Evolutionary conservation across 331 rosid species (phyloP), one percentile per base, ranked within the genome.

Genomic region (Telfairia occidentalis): DNA sequence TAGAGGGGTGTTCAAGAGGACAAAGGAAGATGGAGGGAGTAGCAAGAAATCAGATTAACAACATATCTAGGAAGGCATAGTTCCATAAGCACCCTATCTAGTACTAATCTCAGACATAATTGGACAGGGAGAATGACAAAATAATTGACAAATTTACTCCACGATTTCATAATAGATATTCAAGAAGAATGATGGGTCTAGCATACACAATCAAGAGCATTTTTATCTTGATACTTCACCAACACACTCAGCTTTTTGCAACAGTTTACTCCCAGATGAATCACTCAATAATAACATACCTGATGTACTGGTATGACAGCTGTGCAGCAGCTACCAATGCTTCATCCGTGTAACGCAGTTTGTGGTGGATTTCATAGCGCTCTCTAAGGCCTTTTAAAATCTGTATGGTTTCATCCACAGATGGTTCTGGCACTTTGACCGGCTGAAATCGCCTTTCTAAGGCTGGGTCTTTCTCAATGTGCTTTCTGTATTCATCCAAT

Each of bases 391-490:
- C 76, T 49, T 53, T 76, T 59, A 78, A 64, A 21, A 79, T 73
- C 38, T 81, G 78, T 13, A 75, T 54, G 13, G 83, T 15, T 35
- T 84, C 81, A 43, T 78, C 83, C 7, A 84, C 75, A 4, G 83
- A 11, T 26, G 82, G 83, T 48, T 84, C 79, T 5, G 81, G 77
- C 15, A 84, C 81, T 26, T 19, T 38, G 3, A 84, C 79, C 0
- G 77, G 43, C 49, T 78, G 74, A 16, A 84, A 84, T 30, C 84
- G 60, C 28, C 82, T 70, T 40, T 78, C 71, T 21, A 84, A 37
- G 32, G 83, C 81, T 10, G 83, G 37, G 40, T 84, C 81, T 30
- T 58, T 79, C 66, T 81, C 83, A 13, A 84, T 76, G 58, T 76
- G 76, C 49, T 73, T 76, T 30, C 78, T 58, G 75, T 81, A 76